Base-by-base conservation (phyloP, 805 yeast genomes). In the Yamadazyma nakazawae region DNA sequence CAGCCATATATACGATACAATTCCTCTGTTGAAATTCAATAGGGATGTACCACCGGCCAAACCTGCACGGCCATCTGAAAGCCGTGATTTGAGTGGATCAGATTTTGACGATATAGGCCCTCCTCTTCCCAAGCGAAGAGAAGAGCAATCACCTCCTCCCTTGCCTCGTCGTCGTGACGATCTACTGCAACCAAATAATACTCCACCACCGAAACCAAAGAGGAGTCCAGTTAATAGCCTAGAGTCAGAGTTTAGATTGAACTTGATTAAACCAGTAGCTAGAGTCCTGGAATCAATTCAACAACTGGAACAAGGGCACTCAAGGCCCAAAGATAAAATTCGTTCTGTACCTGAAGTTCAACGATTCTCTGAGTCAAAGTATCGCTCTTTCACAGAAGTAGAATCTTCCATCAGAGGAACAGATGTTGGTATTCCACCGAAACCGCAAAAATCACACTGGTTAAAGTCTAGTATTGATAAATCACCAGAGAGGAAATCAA, bases 361-460 rank as follows among this genome's bases (percentile, higher is more conserved):
- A 21, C 4, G 24, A 21, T 21, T 21, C 24, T 21, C 24, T 5
- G 32, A 28, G 14, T 37, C 37, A 14, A 25, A 42, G 18, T 52
- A 52, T 37, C 40, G 53, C 17, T 56, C 64, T 8, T 62, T 62
- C 42, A 35, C 54, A 3, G 58, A 59, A 5, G 51, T 62, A 30
- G 66, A 63, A 43, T 32, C 42, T 2, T 48, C 54, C 5, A 61
- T 62, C 5, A 21, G 52, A 54, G 41, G 13, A 25, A 13, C 28
- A 6, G 13, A 30, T 17, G 25, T 36, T 11, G 36, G 32, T 21
- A 35, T 37, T 26, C 55, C 57, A 2, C n/a, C 31, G 9, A 49
- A 48, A 43, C 57, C 58, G 16, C 32, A 42, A 12, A 56, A 54
- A 40, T 49, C 55, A 3, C 44, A 44, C 11, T 40, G 50, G 53